Evolutionary conservation across 2,329 filamentous ascomycete species (phyloP).

Genomic region (Colletotrichum sp.): DNA sequence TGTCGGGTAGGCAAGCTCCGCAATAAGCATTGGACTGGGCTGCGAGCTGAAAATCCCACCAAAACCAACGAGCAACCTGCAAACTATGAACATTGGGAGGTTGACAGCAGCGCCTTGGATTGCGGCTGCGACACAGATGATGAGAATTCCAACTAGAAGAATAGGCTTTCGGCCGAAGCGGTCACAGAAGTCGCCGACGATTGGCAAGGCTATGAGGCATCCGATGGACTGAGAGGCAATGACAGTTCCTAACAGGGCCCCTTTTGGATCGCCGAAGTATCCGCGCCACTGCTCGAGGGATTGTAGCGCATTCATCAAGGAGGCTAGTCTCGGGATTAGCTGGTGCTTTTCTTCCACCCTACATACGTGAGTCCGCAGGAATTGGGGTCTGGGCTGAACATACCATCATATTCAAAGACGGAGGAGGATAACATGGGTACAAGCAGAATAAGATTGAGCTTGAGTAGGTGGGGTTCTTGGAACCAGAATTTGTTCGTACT

Average conservation of each 20-base stretch:
- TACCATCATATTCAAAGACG: not conserved
- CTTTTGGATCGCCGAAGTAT: conserved; percentile 41
- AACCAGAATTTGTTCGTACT: too few species aligned
- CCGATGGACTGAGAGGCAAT: conserved; percentile 42
- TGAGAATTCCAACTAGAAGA: conserved; percentile 36
- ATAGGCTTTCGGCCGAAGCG: conserved; percentile 42
- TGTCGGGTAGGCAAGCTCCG: conserved; percentile 36
- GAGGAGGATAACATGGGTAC: not conserved
- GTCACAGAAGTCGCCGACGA: conserved; percentile 40
- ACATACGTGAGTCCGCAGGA: not conserved
- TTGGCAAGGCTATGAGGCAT: conserved; percentile 37
- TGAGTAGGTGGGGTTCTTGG: not conserved
- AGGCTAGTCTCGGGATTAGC: conserved; percentile 23
- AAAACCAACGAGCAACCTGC: conserved; percentile 35
- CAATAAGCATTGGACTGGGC: conserved; percentile 34
- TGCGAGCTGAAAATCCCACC: conserved; percentile 32
- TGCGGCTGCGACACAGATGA: conserved; percentile 31
- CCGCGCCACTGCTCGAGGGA: conserved; percentile 41
- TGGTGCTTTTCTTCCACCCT: not conserved
- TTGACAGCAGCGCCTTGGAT: conserved; percentile 34
- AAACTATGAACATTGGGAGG: conserved; percentile 29
- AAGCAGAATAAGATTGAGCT: not conserved
- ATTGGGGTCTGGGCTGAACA: not conserved
- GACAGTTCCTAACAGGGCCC: conserved; percentile 37
- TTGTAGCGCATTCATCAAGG: conserved; percentile 51